phyloP scores from a whole-genome alignment of 768 basidiomycete species.

The Auricularia cornea region DNA sequence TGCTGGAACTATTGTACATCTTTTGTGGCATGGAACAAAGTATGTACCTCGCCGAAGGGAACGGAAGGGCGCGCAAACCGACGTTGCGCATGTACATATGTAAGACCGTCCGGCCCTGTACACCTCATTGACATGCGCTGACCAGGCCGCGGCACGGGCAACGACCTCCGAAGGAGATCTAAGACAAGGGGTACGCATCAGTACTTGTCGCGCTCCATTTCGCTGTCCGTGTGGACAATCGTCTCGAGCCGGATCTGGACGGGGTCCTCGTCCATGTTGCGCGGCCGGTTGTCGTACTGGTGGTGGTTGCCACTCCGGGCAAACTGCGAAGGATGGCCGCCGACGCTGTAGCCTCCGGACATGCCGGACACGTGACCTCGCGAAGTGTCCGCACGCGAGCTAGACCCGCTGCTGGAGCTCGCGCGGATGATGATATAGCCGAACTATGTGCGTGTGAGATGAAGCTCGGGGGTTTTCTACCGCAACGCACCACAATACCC shows the following conservation, averaged over 20 bases:
- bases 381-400: not conserved
- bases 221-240: not conserved
- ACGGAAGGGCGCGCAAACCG: too few species aligned
- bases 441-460: not conserved
- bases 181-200: not conserved
- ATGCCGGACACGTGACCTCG: not conserved
- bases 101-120: too few species aligned
- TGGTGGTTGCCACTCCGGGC: not conserved
- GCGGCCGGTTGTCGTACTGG: not conserved
- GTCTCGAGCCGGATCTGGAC: not conserved
- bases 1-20: too few species aligned
- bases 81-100: too few species aligned
- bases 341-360: not conserved
- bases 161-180: too few species aligned
- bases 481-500: too few species aligned
- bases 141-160: too few species aligned
- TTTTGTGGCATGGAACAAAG: too few species aligned
- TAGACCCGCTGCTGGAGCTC: not conserved
- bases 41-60: too few species aligned
- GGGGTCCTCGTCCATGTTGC: not conserved
- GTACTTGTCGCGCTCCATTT: not conserved
- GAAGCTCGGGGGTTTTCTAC: too few species aligned
- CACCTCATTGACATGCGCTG: too few species aligned
- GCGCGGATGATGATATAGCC: not conserved
- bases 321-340: not conserved